A percentile compares a stretch with the other conserved stretches of the same genome.
These are phyloP conservation scores for Ceratobasidium sp. DNA, from an alignment of 1,284 basidiomycete species.

Conservation along the genomic window DNA sequence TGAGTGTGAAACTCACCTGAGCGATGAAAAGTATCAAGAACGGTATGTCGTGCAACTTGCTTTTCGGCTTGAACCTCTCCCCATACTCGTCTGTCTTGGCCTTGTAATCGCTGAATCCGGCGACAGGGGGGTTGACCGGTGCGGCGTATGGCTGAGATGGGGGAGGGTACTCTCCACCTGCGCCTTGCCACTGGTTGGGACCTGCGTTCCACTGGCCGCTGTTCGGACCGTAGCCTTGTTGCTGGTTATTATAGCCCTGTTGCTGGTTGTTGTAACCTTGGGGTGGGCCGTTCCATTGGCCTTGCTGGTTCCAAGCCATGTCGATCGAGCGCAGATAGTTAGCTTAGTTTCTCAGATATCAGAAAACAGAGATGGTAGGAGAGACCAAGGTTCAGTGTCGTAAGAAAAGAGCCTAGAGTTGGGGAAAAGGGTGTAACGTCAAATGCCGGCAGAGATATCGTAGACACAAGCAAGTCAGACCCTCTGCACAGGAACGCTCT, in stretches of 20 bases:
- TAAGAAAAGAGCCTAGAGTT: neutral
- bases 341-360: neutral
- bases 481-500: too few species aligned
- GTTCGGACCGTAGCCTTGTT: slow-evolving; percentile 34
- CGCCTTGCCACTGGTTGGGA: slow-evolving; percentile 39
- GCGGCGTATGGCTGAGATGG: slow-evolving; percentile 36
- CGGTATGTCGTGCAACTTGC: slow-evolving; percentile 71
- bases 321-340: neutral
- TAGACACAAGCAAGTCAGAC: slow-evolving; percentile 8
- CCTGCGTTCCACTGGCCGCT: slow-evolving; percentile 40
- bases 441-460: slow-evolving; percentile 28
- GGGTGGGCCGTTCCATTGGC: too few species aligned
- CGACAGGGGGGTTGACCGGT: slow-evolving; percentile 23
- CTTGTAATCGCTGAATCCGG: slow-evolving; percentile 39
- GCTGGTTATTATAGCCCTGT: slow-evolving; percentile 16
- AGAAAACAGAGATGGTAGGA: neutral
- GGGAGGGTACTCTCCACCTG: slow-evolving; percentile 30
- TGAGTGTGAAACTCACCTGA: slow-evolving; percentile 60
- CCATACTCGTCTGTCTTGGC: slow-evolving; percentile 40
- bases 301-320: slow-evolving; percentile 41
- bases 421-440: slow-evolving; percentile 24
- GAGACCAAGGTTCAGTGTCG: neutral
- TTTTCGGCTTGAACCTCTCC: slow-evolving; percentile 33
- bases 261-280: too few species aligned
- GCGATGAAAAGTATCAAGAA: slow-evolving; percentile 76